A percentile compares a stretch with the other conserved stretches of the same genome.
phyloP scores from a whole-genome alignment of 2,329 filamentous ascomycete species.

The Chrysosphaeria jannelii region DNA sequence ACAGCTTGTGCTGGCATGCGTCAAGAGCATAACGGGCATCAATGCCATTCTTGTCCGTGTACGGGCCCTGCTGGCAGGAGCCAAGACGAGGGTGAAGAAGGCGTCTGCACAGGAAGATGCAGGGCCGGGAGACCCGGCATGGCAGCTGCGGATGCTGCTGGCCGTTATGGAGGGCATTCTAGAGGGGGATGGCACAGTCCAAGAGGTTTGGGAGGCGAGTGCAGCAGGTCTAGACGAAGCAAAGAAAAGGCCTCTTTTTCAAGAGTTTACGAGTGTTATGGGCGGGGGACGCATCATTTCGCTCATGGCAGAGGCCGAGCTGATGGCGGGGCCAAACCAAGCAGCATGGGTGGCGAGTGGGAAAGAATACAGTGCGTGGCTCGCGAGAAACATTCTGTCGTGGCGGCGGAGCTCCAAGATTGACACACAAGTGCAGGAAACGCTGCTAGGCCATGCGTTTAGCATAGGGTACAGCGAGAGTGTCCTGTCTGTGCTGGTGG shows the following conservation, averaged over 20 bases:
- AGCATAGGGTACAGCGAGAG: slow-evolving; percentile 31
- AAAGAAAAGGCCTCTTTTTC: slow-evolving; percentile 10
- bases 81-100: slow-evolving; percentile 11
- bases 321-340: slow-evolving; percentile 8
- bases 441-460: slow-evolving; percentile 26
- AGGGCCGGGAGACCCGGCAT: slow-evolving; percentile 8
- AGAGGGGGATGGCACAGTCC: slow-evolving; percentile 9
- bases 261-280: slow-evolving; percentile 16
- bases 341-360: slow-evolving; percentile 32
- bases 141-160: slow-evolving; percentile 15
- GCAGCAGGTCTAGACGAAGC: slow-evolving; percentile 3
- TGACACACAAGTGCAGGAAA: slow-evolving; percentile 12
- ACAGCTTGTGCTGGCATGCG: slow-evolving; percentile 25
- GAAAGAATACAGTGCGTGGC: slow-evolving; percentile 35
- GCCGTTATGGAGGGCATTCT: slow-evolving; percentile 15
- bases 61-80: slow-evolving; percentile 24
- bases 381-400: slow-evolving; percentile 29
- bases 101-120: not conserved
- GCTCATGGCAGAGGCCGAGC: slow-evolving; percentile 22
- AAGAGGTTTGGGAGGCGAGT: slow-evolving; percentile 11
- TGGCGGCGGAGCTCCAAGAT: too few relatives aligned
- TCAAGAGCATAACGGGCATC: slow-evolving; percentile 46
- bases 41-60: slow-evolving; percentile 49
- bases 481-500: slow-evolving; percentile 9
- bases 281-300: slow-evolving; percentile 20